Evolutionary conservation across 208 protist genomes (phyloP).

Genomic region (Tritrichomonas musculus): DNA sequence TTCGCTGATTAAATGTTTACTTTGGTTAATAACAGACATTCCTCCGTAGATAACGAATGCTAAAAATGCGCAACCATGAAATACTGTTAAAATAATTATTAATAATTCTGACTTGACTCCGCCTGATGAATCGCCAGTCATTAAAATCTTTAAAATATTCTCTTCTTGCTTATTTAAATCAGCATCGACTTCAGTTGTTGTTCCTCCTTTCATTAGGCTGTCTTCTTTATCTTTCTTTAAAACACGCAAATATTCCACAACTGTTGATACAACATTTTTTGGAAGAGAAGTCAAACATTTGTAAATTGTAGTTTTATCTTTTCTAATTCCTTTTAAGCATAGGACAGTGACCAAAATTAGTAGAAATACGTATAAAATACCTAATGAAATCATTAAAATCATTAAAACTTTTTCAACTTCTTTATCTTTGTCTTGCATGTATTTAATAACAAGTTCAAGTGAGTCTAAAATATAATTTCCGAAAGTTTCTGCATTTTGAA

Average conservation of each 20-base stretch:
- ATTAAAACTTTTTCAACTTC: neutral
- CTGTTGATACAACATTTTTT: neutral
- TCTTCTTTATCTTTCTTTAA: neutral
- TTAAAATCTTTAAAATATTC: neutral
- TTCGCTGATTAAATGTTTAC: no score
- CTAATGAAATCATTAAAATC: neutral
- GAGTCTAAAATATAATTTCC: neutral
- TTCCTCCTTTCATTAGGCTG: no score
- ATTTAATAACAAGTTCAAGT: neutral
- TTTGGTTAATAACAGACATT: no score
- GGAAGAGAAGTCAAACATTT: neutral
- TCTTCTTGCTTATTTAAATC: conserved; percentile 1
- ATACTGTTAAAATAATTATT: neutral
- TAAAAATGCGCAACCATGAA: neutral
- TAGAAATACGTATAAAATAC: neutral
- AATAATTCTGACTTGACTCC: neutral
- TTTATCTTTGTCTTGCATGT: neutral
- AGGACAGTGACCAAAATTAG: neutral
- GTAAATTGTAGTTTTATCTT: neutral
- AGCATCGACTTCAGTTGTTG: neutral
- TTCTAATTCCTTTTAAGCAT: neutral
- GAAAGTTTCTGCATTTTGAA: neutral
- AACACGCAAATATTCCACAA: neutral
- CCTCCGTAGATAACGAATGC: neutral
- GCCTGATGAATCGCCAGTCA: neutral